Conservation (phyloP, 2,329 filamentous ascomycete species). For the Neoscytalidium dimidiatum region DNA sequence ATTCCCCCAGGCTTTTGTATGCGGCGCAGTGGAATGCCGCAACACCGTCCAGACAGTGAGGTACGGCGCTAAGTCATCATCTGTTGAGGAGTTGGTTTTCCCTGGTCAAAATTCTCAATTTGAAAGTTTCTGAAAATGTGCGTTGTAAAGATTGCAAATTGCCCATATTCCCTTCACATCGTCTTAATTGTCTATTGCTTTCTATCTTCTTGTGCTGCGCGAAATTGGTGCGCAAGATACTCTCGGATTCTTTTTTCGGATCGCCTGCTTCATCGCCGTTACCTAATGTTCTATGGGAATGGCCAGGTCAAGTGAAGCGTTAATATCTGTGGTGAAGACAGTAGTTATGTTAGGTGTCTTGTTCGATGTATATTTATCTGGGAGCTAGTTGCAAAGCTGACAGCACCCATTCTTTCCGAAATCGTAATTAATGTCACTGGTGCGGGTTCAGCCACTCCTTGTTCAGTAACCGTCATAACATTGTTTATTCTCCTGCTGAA, state of each 20-base stretch:
- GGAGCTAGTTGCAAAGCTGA: neutral
- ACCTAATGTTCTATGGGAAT: neutral
- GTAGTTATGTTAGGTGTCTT: neutral
- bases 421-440: too few relatives aligned
- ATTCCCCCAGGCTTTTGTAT: neutral
- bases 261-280: neutral
- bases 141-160: constrained; percentile 7
- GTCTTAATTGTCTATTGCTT: neutral
- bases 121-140: neutral
- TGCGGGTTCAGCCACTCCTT: too few relatives aligned
- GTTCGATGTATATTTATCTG: constrained; percentile 3
- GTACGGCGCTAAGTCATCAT: neutral
- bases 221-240: neutral
- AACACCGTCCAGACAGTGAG: neutral
- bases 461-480: too few relatives aligned
- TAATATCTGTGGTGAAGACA: constrained; percentile 10
- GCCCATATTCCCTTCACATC: neutral
- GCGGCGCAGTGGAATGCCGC: neutral
- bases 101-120: neutral
- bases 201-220: neutral
- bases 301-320: neutral
- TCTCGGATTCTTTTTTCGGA: neutral
- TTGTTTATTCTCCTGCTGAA: too few relatives aligned
- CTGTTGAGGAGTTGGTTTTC: constrained; percentile 1
- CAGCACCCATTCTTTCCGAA: neutral